phyloP scores from a whole-genome alignment of 2,329 filamentous ascomycete genomes.

The Aspergillus aculeatinus region DNA sequence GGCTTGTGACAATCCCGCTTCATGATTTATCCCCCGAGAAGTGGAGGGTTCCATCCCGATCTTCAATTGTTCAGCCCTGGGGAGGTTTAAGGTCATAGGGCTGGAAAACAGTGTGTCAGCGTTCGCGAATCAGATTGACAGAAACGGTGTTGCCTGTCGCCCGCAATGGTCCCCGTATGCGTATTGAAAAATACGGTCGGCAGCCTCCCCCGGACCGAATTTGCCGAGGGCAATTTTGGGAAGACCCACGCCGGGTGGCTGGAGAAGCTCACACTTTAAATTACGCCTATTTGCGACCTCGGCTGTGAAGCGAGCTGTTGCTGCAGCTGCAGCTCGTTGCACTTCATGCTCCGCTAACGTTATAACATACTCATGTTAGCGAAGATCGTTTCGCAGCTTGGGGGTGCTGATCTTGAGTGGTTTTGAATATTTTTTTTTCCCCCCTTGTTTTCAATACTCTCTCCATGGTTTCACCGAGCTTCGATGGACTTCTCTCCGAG shows the following conservation, averaged over 20 bases:
- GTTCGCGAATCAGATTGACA: not conserved
- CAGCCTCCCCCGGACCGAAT: not conserved
- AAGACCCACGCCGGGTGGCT: not conserved
- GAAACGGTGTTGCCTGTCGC: not conserved
- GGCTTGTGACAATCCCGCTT: not conserved
- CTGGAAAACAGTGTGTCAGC: not conserved
- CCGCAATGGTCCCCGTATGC: not conserved
- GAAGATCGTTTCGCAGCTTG: not conserved
- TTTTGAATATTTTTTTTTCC: not conserved
- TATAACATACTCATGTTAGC: not conserved
- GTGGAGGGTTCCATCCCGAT: no score
- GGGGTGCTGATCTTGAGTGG: not conserved
- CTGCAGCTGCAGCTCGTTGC: no score
- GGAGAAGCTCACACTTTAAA: not conserved
- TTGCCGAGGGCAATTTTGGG: not conserved
- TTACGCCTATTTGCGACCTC: no score
- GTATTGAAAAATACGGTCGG: not conserved
- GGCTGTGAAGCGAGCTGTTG: no score
- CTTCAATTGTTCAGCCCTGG: not conserved
- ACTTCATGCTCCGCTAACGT: no score
- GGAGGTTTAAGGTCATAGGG: not conserved
- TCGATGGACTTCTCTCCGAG: not conserved
- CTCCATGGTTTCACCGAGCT: not conserved
- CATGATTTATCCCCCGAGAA: not conserved
- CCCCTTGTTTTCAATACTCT: not conserved